Base-by-base conservation (phyloP, 371 early-diverging fungal species). In the Phascolomyces articulosus region DNA sequence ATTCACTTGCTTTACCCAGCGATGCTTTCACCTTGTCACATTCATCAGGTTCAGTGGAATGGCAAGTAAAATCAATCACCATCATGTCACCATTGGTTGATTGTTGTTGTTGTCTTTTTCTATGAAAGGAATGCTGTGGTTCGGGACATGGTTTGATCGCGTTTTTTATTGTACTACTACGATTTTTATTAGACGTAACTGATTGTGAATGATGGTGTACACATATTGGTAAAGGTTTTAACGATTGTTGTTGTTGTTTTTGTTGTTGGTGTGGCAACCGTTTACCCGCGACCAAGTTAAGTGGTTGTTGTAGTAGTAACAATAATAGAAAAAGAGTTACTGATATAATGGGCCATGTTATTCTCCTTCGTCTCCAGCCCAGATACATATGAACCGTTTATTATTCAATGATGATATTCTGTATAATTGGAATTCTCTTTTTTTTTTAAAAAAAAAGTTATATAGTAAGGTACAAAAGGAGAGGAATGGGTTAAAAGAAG, bases 1-100 rank as follows among this genome's bases (percentile, higher is more conserved):
- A 70, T 9, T 68, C 64, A 9, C 68, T 65, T 16, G 79, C 83
- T 20, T 60, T 65, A n/a, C 59, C 58, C 41, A 79, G 71, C 6
- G 70, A 66, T 9, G 54, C 53, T 34, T 73, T 69, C 2, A 70
- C 82, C 53, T 65, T 68, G 34, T 34, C 53, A 62, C 82, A 82
- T 48, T 57, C 53, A 7, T 44, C 31, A 18, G 44, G 20, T 31
- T 51, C 56, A 2, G 21, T 49, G 2, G 55, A 49, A n/a, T 18
- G 34, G 38, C 64, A 68, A 26, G 47, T 48, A 18, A 64, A 55
- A 58, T 69, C 58, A 38, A 65, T 57, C 8, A 47, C 41, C 18
- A 57, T 60, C 38, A 28, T 56, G 40, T 48, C 60, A 20, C 20
- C 26, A 7, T 34, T 34, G 34, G 0, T 11, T 16, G 10, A 3